Base-by-base conservation (phyloP, 2,329 filamentous ascomycete genomes). In the Colletotrichum higginsianum region DNA sequence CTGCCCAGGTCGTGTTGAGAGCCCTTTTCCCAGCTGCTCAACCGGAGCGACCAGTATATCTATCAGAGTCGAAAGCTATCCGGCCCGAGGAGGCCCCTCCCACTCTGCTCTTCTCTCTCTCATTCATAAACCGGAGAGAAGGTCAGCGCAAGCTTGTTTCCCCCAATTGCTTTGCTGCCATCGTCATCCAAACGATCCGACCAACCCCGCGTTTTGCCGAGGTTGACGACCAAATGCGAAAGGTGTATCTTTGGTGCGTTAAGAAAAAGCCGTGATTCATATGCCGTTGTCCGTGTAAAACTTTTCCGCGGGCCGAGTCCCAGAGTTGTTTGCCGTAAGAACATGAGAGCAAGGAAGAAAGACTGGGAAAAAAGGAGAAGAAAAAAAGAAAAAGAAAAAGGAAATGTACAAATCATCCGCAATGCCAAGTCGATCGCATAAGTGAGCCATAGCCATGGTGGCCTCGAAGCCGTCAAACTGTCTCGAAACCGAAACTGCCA, bases 231-330 rank as follows among this genome's bases (percentile, higher is more conserved):
- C 70, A 61, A 64, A 71, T 72, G 66, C 70, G 61, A 71, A 61
- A 71, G 70, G 70, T 72, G 70, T 72, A 71, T 72, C 70, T 66
- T 57, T 71, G 66, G 70, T 72, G 70, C 67, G 70, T 55, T 71
- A 72, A 72, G 61, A 72, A 66, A 71, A 72, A 72, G 66, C 70
- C 70, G 67, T 72, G 66, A 72, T 64, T 72, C 70, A 66, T 72
- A 71, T 72, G 70, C 66, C 70, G 69, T 70, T 67, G 68, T 72
- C 66, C 70, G 56, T 71, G 70, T 72, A 72, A 68, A 71, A 72
- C 70, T 72, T 72, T 72, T 72, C 70, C 70, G 70, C 61, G 60
- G 66, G 70, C 70, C 70, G 70, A 65, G 67, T 69, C 67, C 67
- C 70, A 69, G 49, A 60, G 69, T 66, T 57, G 63, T 70, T 64